phyloP scores from a whole-genome alignment of 2,329 filamentous ascomycete species.

The Bretziella fagacearum region DNA sequence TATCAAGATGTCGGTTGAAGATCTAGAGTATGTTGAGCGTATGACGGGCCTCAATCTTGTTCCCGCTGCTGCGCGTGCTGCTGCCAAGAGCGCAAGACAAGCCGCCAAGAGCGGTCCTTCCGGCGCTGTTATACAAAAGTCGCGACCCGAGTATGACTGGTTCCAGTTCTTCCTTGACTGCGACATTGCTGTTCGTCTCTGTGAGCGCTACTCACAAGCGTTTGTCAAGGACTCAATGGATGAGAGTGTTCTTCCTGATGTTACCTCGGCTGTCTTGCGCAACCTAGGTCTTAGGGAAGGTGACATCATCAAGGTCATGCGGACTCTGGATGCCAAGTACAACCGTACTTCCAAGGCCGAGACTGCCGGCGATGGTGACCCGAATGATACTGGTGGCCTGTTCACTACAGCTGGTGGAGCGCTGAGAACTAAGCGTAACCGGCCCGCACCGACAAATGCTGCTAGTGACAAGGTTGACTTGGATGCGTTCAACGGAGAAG shows the following conservation, averaged over 20 bases:
- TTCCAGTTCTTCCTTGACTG: slow-evolving; percentile 95
- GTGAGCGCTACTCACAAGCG: slow-evolving; percentile 81
- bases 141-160: slow-evolving; percentile 75
- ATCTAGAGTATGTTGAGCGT: slow-evolving; percentile 86
- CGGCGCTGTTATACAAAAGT: slow-evolving; percentile 45
- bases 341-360: slow-evolving; percentile 41
- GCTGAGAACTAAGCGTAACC: slow-evolving; percentile 83
- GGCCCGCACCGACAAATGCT: slow-evolving; percentile 72
- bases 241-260: slow-evolving; percentile 78
- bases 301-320: slow-evolving; percentile 92
- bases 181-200: slow-evolving; percentile 81
- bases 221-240: slow-evolving; percentile 91
- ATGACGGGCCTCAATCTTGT: slow-evolving; percentile 21
- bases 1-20: slow-evolving; percentile 85
- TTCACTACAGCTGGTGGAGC: slow-evolving; percentile 89
- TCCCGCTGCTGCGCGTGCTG: slow-evolving; percentile 12
- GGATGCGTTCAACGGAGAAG: slow-evolving; percentile 54
- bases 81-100: slow-evolving; percentile 32
- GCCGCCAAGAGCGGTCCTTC: slow-evolving; percentile 24
- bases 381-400: slow-evolving; percentile 46
- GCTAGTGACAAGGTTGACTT: slow-evolving; percentile 74
- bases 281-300: slow-evolving; percentile 89
- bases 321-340: slow-evolving; percentile 66
- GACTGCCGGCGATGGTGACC: slow-evolving; percentile 40
- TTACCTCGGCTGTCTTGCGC: slow-evolving; percentile 64